Evolutionary conservation across 495 filamentous ascomycete species (phyloP), one percentile per base, ranked within the genome.

Genomic region (Sordaria brevicollis): DNA sequence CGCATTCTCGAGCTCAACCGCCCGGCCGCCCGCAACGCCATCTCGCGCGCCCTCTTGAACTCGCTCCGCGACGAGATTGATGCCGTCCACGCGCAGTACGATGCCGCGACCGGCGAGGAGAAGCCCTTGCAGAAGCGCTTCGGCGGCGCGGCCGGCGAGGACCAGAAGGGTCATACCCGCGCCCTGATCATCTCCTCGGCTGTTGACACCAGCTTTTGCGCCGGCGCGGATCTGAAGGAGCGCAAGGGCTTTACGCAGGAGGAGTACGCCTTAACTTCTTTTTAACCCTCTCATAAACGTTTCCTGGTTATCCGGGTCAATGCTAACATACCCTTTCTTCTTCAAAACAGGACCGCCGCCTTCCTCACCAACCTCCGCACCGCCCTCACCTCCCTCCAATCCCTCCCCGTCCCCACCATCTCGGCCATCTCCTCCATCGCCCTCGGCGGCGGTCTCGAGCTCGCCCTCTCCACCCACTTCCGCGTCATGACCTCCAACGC

Each of bases 141-240:
- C 39, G 82, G 82, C 31, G 81, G 80, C 19, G 73, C 76, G 0
- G 79, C 79, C 8, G 81, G 81, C 2, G 69, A 78, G 3, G 79
- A 80, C 35, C 21, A 83, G 43, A 81, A 77, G n/a, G 80, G 81
- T 0, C 83, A 83, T 0, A 97, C 93, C 9, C 81, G 95, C 54
- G 93, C 89, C 0, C 74, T 99, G 73, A 87, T 98, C 21, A 70
- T 98, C 2, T 90, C 89, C 13, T 93, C 90, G 72, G 91, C 91
- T 7, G 83, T 90, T 19, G 92, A 97, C 49, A 82, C 86, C 3
- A 88, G 88, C 67, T 99, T 99, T 80, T 98, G 94, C 80, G 93
- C 96, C 0, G 95, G 95, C 35, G 95, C 95, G 1, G 94, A 99
- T 73, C 79, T 99, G 69, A 98, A 97, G 76, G 95, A 97, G 83